Base-by-base conservation (phyloP, 768 basidiomycete genomes). In the Pleurotus eryngii region DNA sequence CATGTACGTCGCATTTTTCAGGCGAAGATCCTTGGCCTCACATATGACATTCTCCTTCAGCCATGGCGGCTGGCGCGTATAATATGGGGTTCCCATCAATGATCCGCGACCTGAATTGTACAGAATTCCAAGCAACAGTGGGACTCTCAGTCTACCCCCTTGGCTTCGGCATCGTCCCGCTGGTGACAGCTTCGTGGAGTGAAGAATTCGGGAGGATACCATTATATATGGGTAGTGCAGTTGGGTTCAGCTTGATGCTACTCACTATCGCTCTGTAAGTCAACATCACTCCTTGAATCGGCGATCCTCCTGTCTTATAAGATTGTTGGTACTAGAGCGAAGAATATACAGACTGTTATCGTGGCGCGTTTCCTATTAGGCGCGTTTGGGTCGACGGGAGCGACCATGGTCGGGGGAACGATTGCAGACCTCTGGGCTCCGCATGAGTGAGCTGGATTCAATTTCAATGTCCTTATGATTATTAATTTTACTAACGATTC, bases 131-230 rank as follows among this genome's bases (percentile, higher is more conserved):
- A 46, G 71, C 74, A 1, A 70, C 72, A 2, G 59, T 76, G 38
- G 74, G 71, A 8, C 55, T 76, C 22, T 69, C 70, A 46, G 64
- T 76, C 51, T 84, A 74, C 67, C 66, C 76, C 2, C 65, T 84
- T 9, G 81, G 82, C 2, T 83, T 84, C 60, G 77, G 68, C 37
- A 40, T 83, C 45, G 70, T 79, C 20, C 83, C 82, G 0, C 76
- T 84, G 11, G 62, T 84, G n/a, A 76, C 81, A 3, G 81, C 82
- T n/a, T 73, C 82, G 4, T 74, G 83, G 55, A 80, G 79, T 54
- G 82, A 84, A 59, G 82, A 84, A 62, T 77, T 83, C 49, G 82
- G 82, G 3, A 68, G 82, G 42, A 72, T 75, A 49, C 79, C 75
- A 1, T 53, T 83, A 2, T 83, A 78, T 56, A 62, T 82, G 27